Conservation (phyloP, 306 rosid genomes). For the Begonia peltatifolia region DNA sequence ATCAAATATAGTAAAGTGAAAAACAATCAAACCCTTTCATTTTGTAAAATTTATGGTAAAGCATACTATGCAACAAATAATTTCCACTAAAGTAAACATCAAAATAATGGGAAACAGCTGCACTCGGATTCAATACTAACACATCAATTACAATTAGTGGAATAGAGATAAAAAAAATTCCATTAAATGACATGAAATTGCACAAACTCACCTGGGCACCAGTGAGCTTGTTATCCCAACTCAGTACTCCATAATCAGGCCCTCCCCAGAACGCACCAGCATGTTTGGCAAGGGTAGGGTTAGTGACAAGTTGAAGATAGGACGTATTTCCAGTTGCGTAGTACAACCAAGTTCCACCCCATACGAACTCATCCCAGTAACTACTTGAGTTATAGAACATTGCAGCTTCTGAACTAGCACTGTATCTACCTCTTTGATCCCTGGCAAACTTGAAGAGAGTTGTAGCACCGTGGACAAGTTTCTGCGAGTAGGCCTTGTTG, state of each 20-base stretch:
- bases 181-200: background rate
- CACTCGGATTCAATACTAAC: too few relatives aligned
- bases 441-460: slow-evolving; percentile 70
- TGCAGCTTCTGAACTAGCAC: slow-evolving; percentile 51
- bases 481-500: slow-evolving; percentile 89
- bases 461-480: slow-evolving; percentile 86
- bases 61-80: too few relatives aligned
- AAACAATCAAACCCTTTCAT: too few relatives aligned
- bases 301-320: slow-evolving; percentile 75
- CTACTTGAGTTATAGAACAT: slow-evolving; percentile 65
- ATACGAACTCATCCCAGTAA: slow-evolving; percentile 82
- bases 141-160: too few relatives aligned
- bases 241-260: slow-evolving; percentile 77
- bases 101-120: too few relatives aligned
- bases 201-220: slow-evolving; percentile 76
- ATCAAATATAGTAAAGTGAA: too few relatives aligned
- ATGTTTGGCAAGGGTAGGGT: slow-evolving; percentile 75
- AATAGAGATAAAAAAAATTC: too few relatives aligned
- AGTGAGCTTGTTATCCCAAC: slow-evolving; percentile 99
- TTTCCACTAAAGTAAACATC: too few relatives aligned
- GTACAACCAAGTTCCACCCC: slow-evolving; percentile 99
- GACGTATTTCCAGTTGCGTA: slow-evolving; percentile 85
- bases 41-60: too few relatives aligned
- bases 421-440: slow-evolving; percentile 66
- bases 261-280: slow-evolving; percentile 99